Base-by-base conservation (phyloP, 495 filamentous ascomycete genomes). In the Penicillium soppii region DNA sequence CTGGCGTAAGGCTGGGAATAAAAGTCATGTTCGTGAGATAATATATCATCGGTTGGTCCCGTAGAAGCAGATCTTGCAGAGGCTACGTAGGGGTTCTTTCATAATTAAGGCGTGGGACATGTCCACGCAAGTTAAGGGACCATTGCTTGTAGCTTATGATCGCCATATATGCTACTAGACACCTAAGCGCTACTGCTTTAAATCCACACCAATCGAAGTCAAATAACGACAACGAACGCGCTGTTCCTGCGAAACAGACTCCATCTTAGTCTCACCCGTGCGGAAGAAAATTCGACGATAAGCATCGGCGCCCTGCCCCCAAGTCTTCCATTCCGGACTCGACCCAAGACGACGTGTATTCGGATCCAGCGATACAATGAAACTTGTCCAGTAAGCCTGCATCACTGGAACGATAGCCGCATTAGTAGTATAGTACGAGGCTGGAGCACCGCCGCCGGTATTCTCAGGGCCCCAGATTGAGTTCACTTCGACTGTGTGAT, bases 381-480 rank as follows among this genome's bases (percentile, higher is more conserved):
- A 90, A 54, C 82, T 86, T 1, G 80, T 76, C 84, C 82, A 88
- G 59, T 89, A 89, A 0, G 72, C 76, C 54, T 87, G 83, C 54
- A 88, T 79, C 2, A 83, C 67, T 0, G 80, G 75, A 0, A 81
- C 65, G 5, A 84, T 79, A 0, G 63, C 58, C 12, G 65, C 73
- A 50, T 87, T 84, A 3, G 56, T 68, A 4, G 70, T 72, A 19
- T 54, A 63, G 49, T 89, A 88, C 23, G 79, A 84, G 12, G 62
- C 57, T 4, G 84, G 85, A 12, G 72, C 63, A 1, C 38, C 53
- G 0, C 62, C 61, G 35, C 57, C 67, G 3, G 73, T 67, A 57
- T 79, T 66, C 10, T 72, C 51, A 1, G 73, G 75, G 3, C 79
- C 75, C 76, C 81, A 89, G 33, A 90, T 81, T 1, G 85, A 82